Evolutionary conservation across 129 eudicot species (phyloP), one percentile per base, ranked within the genome.

Genomic region (Flaveria sonorensis): DNA sequence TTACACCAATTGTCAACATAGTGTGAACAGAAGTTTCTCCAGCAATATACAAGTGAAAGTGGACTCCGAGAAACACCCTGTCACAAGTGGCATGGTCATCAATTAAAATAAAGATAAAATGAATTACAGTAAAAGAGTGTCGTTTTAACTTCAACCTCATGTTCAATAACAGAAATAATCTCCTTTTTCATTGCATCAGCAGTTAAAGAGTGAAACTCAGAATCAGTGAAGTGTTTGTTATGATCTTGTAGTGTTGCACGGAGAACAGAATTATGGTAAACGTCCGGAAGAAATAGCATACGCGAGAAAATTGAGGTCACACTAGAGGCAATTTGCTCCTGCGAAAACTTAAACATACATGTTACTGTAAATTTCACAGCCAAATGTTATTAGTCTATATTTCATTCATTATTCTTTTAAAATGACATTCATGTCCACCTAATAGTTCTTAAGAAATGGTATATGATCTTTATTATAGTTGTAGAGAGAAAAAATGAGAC

Each of bases 271-370:
- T 59, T 78, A 71, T 88, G 88, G 81, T 86, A 81, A 77, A 91
- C 88, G 16, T 95, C 99, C 0, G 97, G 97, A 86, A 79, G 88
- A 84, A 94, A 90, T 72, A 94, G 88, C 80, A 86, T 83, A 50
- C 86, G 93, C 75, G 85, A 77, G 73, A 94, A 91, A 55, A 94
- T 81, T 71, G 97, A 86, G 43, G 97, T 89, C 53, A 94, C 79
- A 73, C 87, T 79, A 47, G 92, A 81, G 71, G 81, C 69, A 51
- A 94, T 84, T 77, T 91, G 93, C 72, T 86, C 99, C 97, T 94
- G 93, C 86, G 86, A 62, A 70, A 68, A 7, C 10, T 53, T 28
- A 7, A 71, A 19, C 23, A 39, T 46, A 39, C 18, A 55, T 53
- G 20, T 39, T 13, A 18, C 5, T 16, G 16, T 55, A 63, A 60